Base-by-base conservation (phyloP, 2,329 filamentous ascomycete genomes). In the Mycogone perniciosa region DNA sequence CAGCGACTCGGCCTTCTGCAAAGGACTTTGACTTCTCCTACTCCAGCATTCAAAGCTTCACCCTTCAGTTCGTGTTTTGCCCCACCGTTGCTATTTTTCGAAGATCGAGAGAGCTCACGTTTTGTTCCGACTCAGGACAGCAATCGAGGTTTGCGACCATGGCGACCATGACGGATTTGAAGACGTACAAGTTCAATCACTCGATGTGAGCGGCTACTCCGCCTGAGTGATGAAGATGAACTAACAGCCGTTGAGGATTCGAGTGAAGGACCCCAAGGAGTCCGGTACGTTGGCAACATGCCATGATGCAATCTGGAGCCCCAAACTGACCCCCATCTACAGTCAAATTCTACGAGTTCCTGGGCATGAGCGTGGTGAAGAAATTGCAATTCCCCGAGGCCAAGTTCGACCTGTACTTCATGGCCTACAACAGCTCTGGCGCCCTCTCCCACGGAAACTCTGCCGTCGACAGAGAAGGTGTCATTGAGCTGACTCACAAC, bases 381-480 rank as follows among this genome's bases (percentile, higher is more conserved):
- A 88, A 91, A 71, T 76, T 93, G 43, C 76, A 86, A 56, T 88
- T 89, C 64, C 87, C 91, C 10, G 90, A 96, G 54, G 82, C 82
- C 69, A 96, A 95, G 65, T 97, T 97, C 69, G 89, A 93, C 62
- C 82, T 96, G 30, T 97, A 97, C 76, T 97, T 97, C 73, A 78
- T 99, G 54, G 90, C 85, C 53, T 97, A 95, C 72, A 86, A 96
- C 66, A 80, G 82, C 31, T 81, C 89, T 7, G 76, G 80, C 35
- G 86, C 92, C 10, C 73, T 81, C n/a, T 93, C 88, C 7, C 75
- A 80, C 51, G 86, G 85, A 62, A 84, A 84, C 56, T 81, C 85
- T 63, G 65, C 71, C 31, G 91, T 85, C 74, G 89, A 96, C 69
- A 86, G 93, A 49, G 86, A 95, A 69, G 93, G 89, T 43, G 79